Percentiles rank a stretch among this genome's conserved stretches.
phyloP scores from a whole-genome alignment of 192 early-diverging fungal species.

The Umbelopsis ramanniana region DNA sequence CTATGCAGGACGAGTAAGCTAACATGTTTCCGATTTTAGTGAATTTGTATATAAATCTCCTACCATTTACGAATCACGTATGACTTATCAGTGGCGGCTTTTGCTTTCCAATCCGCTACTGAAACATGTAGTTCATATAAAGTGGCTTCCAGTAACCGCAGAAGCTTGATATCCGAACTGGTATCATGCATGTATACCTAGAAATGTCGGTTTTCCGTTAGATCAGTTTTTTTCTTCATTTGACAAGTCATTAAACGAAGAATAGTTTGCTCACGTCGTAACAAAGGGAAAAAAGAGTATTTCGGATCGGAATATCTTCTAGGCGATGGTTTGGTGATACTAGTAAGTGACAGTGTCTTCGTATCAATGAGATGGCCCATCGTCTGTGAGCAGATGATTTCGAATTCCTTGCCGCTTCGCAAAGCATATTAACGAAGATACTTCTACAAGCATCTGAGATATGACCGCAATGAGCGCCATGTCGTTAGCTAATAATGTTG shows the following conservation, averaged over 20 bases:
- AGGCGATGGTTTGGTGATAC: neutral
- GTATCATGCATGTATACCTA: neutral
- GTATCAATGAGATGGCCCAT: neutral
- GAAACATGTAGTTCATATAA: neutral
- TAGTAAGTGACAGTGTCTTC: neutral
- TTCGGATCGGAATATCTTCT: too few species aligned
- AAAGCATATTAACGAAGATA: neutral
- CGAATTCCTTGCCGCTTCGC: neutral
- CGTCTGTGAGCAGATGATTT: neutral
- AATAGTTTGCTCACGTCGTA: neutral
- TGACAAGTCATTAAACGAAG: neutral
- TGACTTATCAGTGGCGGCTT: neutral
- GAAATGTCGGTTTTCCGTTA: neutral
- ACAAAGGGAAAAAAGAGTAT: neutral
- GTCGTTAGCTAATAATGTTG: neutral
- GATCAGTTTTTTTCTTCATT: neutral
- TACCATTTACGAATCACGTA: conserved; percentile 4
- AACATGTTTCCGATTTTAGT: neutral
- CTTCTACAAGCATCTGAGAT: neutral
- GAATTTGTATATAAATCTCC: neutral
- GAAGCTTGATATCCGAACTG: neutral
- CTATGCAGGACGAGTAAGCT: neutral
- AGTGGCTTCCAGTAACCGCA: neutral
- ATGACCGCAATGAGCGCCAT: neutral
- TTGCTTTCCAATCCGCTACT: neutral